Percentiles rank a stretch among this genome's conserved stretches.
These are phyloP conservation scores for Xylariales sp. DNA, from an alignment of 2,329 filamentous ascomycete genomes.

Conservation along the genomic window DNA sequence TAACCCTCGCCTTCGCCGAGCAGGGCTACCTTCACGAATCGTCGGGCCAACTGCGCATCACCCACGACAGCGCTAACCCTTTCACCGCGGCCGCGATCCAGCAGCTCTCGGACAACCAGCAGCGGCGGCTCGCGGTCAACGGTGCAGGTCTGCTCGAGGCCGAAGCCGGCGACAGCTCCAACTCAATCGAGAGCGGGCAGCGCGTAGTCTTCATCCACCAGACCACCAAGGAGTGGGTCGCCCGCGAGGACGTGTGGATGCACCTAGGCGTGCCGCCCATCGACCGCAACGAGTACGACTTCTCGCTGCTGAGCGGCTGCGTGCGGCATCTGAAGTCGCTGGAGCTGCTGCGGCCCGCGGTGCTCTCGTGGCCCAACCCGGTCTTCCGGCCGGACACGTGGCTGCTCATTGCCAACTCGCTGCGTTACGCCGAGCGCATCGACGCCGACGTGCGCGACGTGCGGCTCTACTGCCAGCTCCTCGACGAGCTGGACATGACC, in stretches of 20 bases:
- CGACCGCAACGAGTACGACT: constrained; percentile 18
- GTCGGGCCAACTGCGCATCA: constrained; percentile 16
- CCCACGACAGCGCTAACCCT: constrained; percentile 15
- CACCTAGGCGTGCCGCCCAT: constrained; percentile 16
- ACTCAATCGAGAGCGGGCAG: too few species aligned
- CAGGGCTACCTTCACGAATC: constrained; percentile 17
- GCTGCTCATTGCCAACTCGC: constrained; percentile 23
- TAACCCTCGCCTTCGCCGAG: constrained; percentile 24
- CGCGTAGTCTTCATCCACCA: constrained; percentile 16
- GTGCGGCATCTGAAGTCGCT: constrained; percentile 23
- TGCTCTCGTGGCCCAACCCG: constrained; percentile 24
- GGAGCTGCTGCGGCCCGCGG: constrained; percentile 17
- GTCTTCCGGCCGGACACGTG: constrained; percentile 25
- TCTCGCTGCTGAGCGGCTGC: constrained; percentile 23
- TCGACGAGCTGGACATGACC: constrained; percentile 24
- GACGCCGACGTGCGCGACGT: constrained; percentile 17
- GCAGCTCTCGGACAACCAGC: too few species aligned
- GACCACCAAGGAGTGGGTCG: constrained; percentile 26
- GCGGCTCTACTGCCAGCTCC: constrained; percentile 17
- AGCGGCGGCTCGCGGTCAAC: too few species aligned
- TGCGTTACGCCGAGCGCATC: constrained; percentile 23
- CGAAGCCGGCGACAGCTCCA: too few species aligned
- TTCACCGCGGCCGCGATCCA: constrained; percentile 13
- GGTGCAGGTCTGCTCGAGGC: too few species aligned
- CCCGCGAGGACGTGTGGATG: constrained; percentile 23